Base-by-base conservation (phyloP, 2,329 filamentous ascomycete species). In the Botrytis squamosa region DNA sequence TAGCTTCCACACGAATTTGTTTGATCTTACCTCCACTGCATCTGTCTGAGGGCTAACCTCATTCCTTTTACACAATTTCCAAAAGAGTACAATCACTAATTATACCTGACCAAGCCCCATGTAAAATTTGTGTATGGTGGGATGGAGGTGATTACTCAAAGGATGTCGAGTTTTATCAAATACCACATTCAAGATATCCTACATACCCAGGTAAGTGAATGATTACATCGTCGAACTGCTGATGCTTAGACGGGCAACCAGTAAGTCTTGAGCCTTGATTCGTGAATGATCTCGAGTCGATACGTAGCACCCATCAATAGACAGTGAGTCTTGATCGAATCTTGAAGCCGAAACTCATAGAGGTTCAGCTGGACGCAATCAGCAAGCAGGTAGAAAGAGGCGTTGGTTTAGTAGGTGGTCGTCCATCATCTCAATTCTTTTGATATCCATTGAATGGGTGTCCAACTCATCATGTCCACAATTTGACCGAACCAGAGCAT, bases 401-500 rank as follows among this genome's bases (percentile, higher is more conserved):
- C 3, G 5, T 65, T 33, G 40, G 10, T 12, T 12, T 46, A 29
- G 38, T 29, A 64, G 38, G 38, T 29, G 25, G 14, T 12, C 60
- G 59, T n/a, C 14, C 14, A 18, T 52, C 29, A 3, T n/a, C 36
- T 18, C 36, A 29, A 29, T 55, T n/a, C 33, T 38, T 40, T 9
- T 40, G 22, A 62, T 16, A 40, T 62, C n/a, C 22, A 18, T 42
- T 20, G n/a, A 46, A 44, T 46, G n/a, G 2, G 10, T 65, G 42
- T 33, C 44, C 44, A 52, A 22, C 33, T 67, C 44, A 65, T 52
- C 29, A 10, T 67, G 33, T 38, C 64, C 64, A 67, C 64, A 67
- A 67, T 67, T 67, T 52, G 44, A 52, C 44, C 64, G 44, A 67
- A 40, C 14, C 20, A 25, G 22, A 22, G 44, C 22, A 20, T 62